Conservation (phyloP, 495 filamentous ascomycete species). For the Penicillium pulvis region DNA sequence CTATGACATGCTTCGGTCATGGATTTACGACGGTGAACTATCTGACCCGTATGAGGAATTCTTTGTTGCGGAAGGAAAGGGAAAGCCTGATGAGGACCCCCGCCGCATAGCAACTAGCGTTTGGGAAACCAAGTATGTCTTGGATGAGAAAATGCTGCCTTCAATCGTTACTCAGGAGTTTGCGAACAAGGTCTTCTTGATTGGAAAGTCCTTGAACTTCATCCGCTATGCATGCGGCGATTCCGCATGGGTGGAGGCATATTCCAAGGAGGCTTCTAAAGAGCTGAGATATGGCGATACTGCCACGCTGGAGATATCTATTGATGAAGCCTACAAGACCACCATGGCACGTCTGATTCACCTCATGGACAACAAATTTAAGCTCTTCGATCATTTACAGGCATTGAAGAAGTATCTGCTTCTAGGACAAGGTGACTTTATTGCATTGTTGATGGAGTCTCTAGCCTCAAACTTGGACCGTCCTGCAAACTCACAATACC, state of each 20-base stretch:
- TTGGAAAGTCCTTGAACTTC: constrained; percentile 97
- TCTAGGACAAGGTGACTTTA: constrained; percentile 95
- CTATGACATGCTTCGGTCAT: constrained; percentile 92
- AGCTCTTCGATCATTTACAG: constrained; percentile 86
- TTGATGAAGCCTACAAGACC: constrained; percentile 95
- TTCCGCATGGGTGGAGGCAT: constrained; percentile 91
- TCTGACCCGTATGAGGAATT: constrained; percentile 96
- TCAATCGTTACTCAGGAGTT: constrained; percentile 91
- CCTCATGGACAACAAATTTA: constrained; percentile 92
- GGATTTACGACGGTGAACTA: constrained; percentile 98
- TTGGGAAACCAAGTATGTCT: constrained; percentile 96
- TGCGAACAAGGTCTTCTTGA: constrained; percentile 92
- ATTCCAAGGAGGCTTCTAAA: constrained; percentile 92
- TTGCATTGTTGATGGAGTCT: constrained; percentile 95
- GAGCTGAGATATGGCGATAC: constrained; percentile 95
- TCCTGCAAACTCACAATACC: constrained; percentile 91
- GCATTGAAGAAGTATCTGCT: constrained; percentile 95
- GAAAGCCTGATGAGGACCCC: constrained; percentile 48
- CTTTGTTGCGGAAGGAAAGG: constrained; percentile 82
- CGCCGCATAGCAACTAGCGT: constrained; percentile 80
- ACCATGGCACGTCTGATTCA: constrained; percentile 95
- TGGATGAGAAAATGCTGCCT: constrained; percentile 83
- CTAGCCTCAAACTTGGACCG: constrained; percentile 89
- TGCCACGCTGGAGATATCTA: constrained; percentile 83
- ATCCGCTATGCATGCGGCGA: constrained; percentile 94